A percentile compares a stretch with the other conserved stretches of the same genome.
These are phyloP conservation scores for Aspergillus sp. DNA, from an alignment of 2,329 filamentous ascomycete genomes.

Conservation along the genomic window DNA sequence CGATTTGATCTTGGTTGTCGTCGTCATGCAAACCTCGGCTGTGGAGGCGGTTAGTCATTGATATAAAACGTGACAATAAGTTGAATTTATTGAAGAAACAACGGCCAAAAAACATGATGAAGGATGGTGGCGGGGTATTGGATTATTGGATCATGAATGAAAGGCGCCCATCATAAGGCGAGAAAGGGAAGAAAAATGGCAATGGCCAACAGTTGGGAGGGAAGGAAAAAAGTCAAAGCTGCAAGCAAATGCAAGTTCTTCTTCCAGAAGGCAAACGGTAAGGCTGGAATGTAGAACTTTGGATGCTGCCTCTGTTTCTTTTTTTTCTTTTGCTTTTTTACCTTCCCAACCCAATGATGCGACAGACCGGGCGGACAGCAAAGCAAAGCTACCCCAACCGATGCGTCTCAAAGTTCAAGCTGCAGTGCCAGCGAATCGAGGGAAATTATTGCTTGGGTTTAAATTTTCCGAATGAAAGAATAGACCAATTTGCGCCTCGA, in stretches of 20 bases:
- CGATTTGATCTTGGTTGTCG: constrained; percentile 49
- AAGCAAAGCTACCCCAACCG: neutral
- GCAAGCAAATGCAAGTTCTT: constrained; percentile 1
- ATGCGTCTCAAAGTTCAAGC: neutral
- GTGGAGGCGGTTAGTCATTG: constrained; percentile 27
- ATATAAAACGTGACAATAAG: neutral
- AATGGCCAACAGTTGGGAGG: neutral
- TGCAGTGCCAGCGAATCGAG: neutral
- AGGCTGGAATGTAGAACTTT: neutral
- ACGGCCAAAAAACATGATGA: constrained; percentile 9
- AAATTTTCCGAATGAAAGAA: neutral
- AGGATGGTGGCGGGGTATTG: neutral
- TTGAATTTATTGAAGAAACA: constrained; percentile 5
- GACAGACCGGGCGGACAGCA: constrained; percentile 6
- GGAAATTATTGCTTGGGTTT: neutral
- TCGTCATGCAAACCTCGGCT: constrained; percentile 39
- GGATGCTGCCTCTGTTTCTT: neutral
- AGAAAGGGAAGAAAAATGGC: neutral
- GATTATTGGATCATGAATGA: neutral
- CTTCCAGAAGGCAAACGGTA: constrained; percentile 6
- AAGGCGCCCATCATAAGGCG: neutral
- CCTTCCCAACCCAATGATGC: constrained; percentile 7
- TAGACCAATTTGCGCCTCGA: neutral
- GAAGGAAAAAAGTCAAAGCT: neutral
- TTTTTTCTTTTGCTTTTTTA: neutral